Base-by-base conservation (phyloP, 805 yeast species). In the Hanseniaspora valbyensis region DNA sequence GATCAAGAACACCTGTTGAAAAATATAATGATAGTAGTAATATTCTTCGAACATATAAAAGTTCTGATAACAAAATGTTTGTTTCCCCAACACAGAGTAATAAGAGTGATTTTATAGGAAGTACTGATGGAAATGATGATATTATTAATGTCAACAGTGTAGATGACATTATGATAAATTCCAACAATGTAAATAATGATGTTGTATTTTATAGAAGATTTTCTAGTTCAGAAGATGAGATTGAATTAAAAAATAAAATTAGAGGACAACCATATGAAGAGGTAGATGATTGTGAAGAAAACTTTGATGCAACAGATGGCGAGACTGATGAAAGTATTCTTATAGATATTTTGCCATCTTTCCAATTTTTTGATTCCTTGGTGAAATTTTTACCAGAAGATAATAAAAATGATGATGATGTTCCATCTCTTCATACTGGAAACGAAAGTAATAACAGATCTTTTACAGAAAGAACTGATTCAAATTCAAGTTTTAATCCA, bases 321-420 rank as follows among this genome's bases (percentile, higher is more conserved):
- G n/a, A n/a, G n/a, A n/a, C n/a, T n/a, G 25, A 38, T 37, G 44
- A 43, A 4, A 42, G 37, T 7, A 13, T 51, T n/a, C 36, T 56
- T 13, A 53, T 60, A 1, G 61, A 58, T 40, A 57, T 60, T 5
- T 39, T 60, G 22, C 63, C 63, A 4, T 58, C 61, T 2, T 60
- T 60, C 43, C 59, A 60, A 50, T 57, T 60, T 56, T 60, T 59
- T 42, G 55, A 60, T 34, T 54, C 59, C n/a, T 41, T 60, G 25
- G 62, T 59, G 42, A 53, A 61, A 40, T 58, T 54, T 57, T 59
- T 36, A 60, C 63, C 22, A 54, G 51, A 32, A 56, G 60, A 19
- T 53, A 54, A 41, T 54, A 58, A 12, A 54, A 53, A 39, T 54
- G 59, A 12, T 57, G 58, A 49, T 28, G 24, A n/a, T 57, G 55